Evolutionary conservation across 2,329 filamentous ascomycete species (phyloP), one percentile per base, ranked within the genome.

Genomic region (Venturia aucupariae): DNA sequence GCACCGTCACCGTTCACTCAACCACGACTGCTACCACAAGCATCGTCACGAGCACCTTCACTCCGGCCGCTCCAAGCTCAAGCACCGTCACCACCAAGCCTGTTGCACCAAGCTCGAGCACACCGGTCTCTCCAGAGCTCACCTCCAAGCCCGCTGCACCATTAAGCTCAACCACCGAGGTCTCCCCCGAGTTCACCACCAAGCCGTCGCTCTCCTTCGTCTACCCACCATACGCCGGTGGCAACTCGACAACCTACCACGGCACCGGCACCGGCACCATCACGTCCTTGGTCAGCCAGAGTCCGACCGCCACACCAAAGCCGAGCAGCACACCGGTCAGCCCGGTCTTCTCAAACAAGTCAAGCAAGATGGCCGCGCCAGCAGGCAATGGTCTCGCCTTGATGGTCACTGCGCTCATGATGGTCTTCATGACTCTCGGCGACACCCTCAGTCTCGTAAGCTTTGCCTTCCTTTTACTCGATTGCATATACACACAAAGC

Each of bases 371-470:
- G 51, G 19, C 30, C 6, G 51, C 15, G 17, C 51, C 27, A n/a
- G 30, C 27, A n/a, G 30, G 15, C 5, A 57, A 35, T 11, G 51
- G 51, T 10, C 51, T 57, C 51, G 30, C 51, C 27, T 57, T 57
- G 30, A 35, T 35, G 51, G 27, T 57, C 51, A 35, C 51, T 8
- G 51, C 51, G 30, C 30, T 57, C 30, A 57, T 57, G 51, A 35
- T 57, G 27, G 30, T 57, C 30, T 35, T 57, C 51, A n/a, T 57
- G 51, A 19, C 51, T 27, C 30, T 57, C 51, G 51, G 27, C n/a
- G 51, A 57, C 27, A 57, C 35, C 17, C 51, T 57, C 51, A 57
- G 6, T 15, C 15, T 57, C 51, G 51, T 57, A 57, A 57, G 51
- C 51, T 57, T 57, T 24, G 30, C 51, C 51, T 35, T 35, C 51